A percentile compares a stretch with the other conserved stretches of the same genome.
phyloP scores from a whole-genome alignment of 192 early-diverging fungal genomes.

The Coemansia sp. region DNA sequence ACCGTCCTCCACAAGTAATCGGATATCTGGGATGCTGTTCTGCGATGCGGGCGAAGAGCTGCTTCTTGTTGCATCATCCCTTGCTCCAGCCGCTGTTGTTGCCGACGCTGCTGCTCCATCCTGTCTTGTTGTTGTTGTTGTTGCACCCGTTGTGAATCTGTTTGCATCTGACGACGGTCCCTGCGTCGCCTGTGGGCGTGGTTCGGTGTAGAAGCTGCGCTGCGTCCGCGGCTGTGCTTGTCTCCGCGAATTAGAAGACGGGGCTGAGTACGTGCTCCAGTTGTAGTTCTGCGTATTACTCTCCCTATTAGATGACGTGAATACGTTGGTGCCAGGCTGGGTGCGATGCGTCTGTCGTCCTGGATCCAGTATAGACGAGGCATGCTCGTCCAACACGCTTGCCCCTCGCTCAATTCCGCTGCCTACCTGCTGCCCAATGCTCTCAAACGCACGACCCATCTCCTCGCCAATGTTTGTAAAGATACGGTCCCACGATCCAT shows the following conservation, averaged over 20 bases:
- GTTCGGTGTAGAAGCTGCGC: slow-evolving; percentile 15
- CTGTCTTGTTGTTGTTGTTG: neutral
- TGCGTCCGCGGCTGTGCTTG: slow-evolving; percentile 13
- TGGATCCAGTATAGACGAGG: neutral
- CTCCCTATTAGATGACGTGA: neutral
- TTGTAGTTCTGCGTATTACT: neutral
- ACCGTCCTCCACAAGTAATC: slow-evolving; percentile 43
- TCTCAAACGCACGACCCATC: slow-evolving; percentile 43
- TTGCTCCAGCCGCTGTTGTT: neutral
- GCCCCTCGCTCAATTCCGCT: slow-evolving; percentile 23
- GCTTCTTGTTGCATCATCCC: neutral
- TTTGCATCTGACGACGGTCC: neutral
- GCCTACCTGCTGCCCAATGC: slow-evolving; percentile 26
- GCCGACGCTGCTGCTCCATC: neutral
- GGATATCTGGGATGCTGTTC: slow-evolving; percentile 17
- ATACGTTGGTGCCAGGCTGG: neutral
- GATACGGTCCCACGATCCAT: slow-evolving; percentile 39
- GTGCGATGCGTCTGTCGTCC: neutral
- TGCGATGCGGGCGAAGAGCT: neutral
- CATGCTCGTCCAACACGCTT: slow-evolving; percentile 7
- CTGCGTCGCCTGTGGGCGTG: slow-evolving; percentile 24
- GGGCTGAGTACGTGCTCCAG: slow-evolving; percentile 24
- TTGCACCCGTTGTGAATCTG: neutral
- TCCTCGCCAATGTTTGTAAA: slow-evolving; percentile 43
- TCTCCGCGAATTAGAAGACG: slow-evolving; percentile 8